Evolutionary conservation across 306 rosid genomes (phyloP), one percentile per base, ranked within the genome.

Genomic region (Ammopiptanthus mongolicus): DNA sequence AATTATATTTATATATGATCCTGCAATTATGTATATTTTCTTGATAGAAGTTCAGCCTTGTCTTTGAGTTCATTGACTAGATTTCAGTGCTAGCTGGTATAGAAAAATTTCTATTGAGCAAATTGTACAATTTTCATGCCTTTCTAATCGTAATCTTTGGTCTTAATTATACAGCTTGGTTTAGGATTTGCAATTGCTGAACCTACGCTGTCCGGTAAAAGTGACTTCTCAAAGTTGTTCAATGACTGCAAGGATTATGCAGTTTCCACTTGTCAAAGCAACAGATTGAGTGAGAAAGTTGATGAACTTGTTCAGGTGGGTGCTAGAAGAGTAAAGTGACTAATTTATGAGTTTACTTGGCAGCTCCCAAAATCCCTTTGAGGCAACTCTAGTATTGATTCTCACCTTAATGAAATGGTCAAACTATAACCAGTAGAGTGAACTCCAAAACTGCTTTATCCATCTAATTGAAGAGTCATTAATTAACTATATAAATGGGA

Each of bases 301-400:
- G 90, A 90, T 60, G 97, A 89, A 73, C 89, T 96, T 82, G 89
- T 91, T 81, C 91, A 90, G 92, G 99, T 96, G 71, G 28, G 88
- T 59, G 61, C 51, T 63, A 10, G 39, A 48, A 28, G 51, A 55
- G 66, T 69, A 69, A 34, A 53, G 75, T 31, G 52, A 62, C 52
- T 75, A 55, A 74, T 74, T 62, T 69, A 55, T 55, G 0, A 23
- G 21, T 73, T 51, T 73, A 13, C 56, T 47, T 69, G 8, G 55
- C 55, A 47, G 29, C 63, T 37, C 47, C 46, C 50, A 8, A 37
- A 25, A 61, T 61, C 19, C 64, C 41, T 59, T 48, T 55, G 66
- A n/a, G 34, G 46, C 28, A 2, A 34, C 58, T 21, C 37, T 34
- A 17, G 47, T 15, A 22, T 48, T 34, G 17, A 62, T 75, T 29